Percentiles rank a stretch among this genome's conserved stretches.
Evolutionary conservation across 495 filamentous ascomycete species (phyloP).

Genomic region (Aspergillus bertholletiae): DNA sequence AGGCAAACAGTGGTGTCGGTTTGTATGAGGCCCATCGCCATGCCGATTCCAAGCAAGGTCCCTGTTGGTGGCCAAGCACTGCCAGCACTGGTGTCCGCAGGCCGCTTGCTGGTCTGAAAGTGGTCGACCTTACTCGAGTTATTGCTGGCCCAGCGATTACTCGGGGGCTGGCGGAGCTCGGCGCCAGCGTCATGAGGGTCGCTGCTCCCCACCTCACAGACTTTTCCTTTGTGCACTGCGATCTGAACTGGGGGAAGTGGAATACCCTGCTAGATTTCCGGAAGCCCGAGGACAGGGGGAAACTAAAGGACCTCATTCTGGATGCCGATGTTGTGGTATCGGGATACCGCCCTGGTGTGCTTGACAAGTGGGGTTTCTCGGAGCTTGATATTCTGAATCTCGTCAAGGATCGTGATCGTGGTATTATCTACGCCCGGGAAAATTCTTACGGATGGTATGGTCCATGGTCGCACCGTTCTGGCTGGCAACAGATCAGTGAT

Average conservation of each 20-base stretch:
- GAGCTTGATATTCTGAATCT: slow-evolving; percentile 41
- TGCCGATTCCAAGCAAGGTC: slow-evolving; percentile 23
- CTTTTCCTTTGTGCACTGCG: slow-evolving; percentile 8
- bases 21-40: slow-evolving; percentile 42
- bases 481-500: slow-evolving; percentile 18
- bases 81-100: not conserved
- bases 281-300: slow-evolving; percentile 36
- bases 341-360: slow-evolving; percentile 51
- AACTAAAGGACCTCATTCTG: slow-evolving; percentile 38
- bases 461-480: slow-evolving; percentile 45
- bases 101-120: slow-evolving; percentile 55
- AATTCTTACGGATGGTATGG: slow-evolving; percentile 59
- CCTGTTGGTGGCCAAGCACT: slow-evolving; percentile 36
- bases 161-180: slow-evolving; percentile 50
- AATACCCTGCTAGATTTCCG: slow-evolving; percentile 43
- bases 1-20: slow-evolving; percentile 42
- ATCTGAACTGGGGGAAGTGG: slow-evolving; percentile 34
- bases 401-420: slow-evolving; percentile 36
- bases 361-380: slow-evolving; percentile 49
- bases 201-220: slow-evolving; percentile 51
- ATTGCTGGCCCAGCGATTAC: slow-evolving; percentile 55
- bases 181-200: slow-evolving; percentile 58
- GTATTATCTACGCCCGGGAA: slow-evolving; percentile 50
- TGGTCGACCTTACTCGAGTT: slow-evolving; percentile 54
- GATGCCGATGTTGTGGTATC: slow-evolving; percentile 57